A percentile compares a stretch with the other conserved stretches of the same genome.
These are phyloP conservation scores for Petrea volubilis DNA, from an alignment of 257 asterid genomes.

Conservation along the genomic window DNA sequence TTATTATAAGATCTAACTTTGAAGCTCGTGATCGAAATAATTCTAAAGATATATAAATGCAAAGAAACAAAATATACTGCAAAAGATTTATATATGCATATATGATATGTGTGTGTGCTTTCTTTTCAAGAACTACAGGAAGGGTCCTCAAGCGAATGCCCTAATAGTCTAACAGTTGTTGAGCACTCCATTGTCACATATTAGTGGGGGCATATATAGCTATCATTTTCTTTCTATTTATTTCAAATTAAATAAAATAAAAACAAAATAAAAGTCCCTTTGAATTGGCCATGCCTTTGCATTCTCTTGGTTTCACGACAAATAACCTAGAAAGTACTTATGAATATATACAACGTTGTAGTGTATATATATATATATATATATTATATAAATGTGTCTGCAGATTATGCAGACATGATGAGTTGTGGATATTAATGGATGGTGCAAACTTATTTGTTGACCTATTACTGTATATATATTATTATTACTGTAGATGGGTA, in stretches of 20 bases:
- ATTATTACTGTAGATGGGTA: not conserved
- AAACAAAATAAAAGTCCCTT: not conserved
- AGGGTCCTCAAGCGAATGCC: constrained; percentile 20
- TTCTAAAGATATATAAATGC: no score
- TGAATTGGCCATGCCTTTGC: not conserved
- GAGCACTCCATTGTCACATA: constrained; percentile 11
- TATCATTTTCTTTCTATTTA: not conserved
- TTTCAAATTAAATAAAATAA: not conserved
- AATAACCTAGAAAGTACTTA: no score
- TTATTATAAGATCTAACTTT: no score
- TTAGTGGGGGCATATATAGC: not conserved
- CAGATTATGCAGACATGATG: not conserved
- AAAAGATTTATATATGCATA: no score
- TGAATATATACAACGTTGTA: not conserved
- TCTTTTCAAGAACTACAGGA: no score
- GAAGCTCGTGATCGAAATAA: no score
- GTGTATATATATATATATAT: no score
- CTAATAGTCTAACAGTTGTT: constrained; percentile 29
- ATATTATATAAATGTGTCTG: not conserved
- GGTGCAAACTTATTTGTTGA: constrained; percentile 12
- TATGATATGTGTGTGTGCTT: no score
- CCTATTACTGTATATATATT: not conserved
- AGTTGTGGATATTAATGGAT: not conserved
- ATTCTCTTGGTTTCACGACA: not conserved
- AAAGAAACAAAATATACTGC: no score